Evolutionary conservation across 2,329 filamentous ascomycete genomes (phyloP).

Genomic region (Plectosphaerella plurivora): DNA sequence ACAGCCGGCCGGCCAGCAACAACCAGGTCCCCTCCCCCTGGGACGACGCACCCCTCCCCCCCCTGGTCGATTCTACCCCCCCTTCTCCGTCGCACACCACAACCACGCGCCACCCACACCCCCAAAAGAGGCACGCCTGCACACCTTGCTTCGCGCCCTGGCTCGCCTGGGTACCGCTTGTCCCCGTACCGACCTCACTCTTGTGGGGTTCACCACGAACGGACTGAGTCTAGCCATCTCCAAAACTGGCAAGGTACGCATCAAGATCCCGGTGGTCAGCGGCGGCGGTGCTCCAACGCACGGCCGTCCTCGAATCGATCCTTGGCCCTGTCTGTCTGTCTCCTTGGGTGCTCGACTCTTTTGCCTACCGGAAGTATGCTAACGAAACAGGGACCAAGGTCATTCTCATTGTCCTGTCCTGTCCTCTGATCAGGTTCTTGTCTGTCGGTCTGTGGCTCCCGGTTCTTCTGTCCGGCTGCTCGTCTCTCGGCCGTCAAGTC

Average conservation of each 20-base stretch:
- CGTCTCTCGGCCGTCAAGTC: background rate
- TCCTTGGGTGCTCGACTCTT: background rate
- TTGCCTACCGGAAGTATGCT: background rate
- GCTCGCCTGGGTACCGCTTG: conserved; percentile 9
- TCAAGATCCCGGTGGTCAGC: background rate
- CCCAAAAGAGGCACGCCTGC: conserved; percentile 9
- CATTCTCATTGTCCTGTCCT: background rate
- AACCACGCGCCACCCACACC: background rate
- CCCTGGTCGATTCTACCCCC: too few species aligned
- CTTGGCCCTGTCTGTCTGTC: background rate
- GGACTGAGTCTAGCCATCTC: conserved; percentile 1
- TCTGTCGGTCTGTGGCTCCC: conserved; percentile 1
- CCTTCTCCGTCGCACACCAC: too few species aligned
- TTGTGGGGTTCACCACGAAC: conserved; percentile 11
- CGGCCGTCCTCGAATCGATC: conserved; percentile 4
- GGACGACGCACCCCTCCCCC: background rate
- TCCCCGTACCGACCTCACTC: background rate
- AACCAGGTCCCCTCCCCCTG: background rate
- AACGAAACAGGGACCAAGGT: background rate
- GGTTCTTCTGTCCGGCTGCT: conserved; percentile 1
- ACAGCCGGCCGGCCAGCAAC: too few species aligned
- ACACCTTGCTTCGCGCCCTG: conserved; percentile 6
- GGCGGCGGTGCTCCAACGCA: background rate
- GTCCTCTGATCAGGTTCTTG: background rate
- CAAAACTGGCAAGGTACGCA: conserved; percentile 7